Evolutionary conservation across 257 asterid species (phyloP), one percentile per base, ranked within the genome.

Genomic region (Solanum bulbocastanum): DNA sequence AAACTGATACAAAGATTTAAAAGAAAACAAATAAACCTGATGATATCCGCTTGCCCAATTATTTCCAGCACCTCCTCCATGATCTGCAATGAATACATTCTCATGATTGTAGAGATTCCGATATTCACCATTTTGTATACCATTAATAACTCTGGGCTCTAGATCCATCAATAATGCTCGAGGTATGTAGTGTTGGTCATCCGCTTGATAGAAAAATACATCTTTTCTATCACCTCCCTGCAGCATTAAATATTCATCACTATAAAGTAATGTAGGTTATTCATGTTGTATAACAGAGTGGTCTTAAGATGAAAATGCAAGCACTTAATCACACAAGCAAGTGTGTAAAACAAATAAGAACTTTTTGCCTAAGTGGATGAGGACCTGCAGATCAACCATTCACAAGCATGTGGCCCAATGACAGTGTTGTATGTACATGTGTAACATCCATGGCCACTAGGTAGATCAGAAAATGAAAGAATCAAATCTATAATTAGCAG

Each of bases 11-110:
- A 82, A 32, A 82, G 13, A 82, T 82, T 10, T 65, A 39, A 83
- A 84, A 76, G 86, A 88, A 83, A 32, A 85, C 20, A 36, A 39
- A 75, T 87, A n/a, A 79, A 96, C 99, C 99, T 96, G 99, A 93
- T 96, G 98, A 89, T 97, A 97, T 87, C 99, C 99, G 91, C 99
- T 97, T 73, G 98, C 99, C 99, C 99, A 97, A 65, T 97, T 97
- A 90, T 97, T 97, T 82, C 99, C 99, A 89, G 99, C 99, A 89
- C 99, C 99, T 10, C 99, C 99, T 85, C 99, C 99, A 90, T 97
- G 98, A 76, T 95, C 94, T 5, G 99, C 98, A 83, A 97, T 93
- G 86, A 97, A 97, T 60, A 96, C 91, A 71, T 97, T 97, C 93
- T 97, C 99, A 27, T 95, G 99, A 92, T 97, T 97, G 94, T 97